phyloP scores from a whole-genome alignment of 1,139 yeast genomes.

The Nakaseomyces delphensis region DNA sequence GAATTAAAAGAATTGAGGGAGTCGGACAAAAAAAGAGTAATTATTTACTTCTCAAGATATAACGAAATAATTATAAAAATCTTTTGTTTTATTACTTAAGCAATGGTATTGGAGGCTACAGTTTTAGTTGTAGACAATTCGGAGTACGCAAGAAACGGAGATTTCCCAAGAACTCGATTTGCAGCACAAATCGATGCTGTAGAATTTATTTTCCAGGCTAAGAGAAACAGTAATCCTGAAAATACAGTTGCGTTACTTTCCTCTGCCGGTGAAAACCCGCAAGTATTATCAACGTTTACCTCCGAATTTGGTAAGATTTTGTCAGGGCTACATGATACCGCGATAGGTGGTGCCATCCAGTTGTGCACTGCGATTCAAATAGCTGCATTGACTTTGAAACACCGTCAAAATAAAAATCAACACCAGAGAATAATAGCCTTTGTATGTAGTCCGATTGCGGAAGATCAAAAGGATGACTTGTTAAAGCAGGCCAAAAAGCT shows the following conservation, averaged over 20 bases:
- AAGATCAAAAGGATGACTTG: constrained; percentile 55
- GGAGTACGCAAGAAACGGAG: constrained; percentile 93
- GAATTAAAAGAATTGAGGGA: too few species aligned
- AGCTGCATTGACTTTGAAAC: constrained; percentile 94
- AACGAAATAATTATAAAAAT: too few species aligned
- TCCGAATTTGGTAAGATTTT: constrained; percentile 80
- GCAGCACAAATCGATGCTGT: constrained; percentile 94
- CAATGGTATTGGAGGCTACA: constrained; percentile 91
- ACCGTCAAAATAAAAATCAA: constrained; percentile 90
- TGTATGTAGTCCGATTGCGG: constrained; percentile 73
- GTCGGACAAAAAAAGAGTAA: too few species aligned
- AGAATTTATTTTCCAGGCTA: constrained; percentile 76
- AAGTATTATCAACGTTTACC: constrained; percentile 80
- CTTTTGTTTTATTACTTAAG: constrained; percentile 12
- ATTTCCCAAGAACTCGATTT: constrained; percentile 78
- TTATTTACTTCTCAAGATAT: too few species aligned
- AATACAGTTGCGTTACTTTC: constrained; percentile 87
- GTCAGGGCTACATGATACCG: constrained; percentile 79
- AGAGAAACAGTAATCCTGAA: constrained; percentile 85
- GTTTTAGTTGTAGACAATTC: constrained; percentile 94
- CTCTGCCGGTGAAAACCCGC: constrained; percentile 78
- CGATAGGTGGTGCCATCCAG: constrained; percentile 61
- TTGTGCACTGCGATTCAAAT: constrained; percentile 84
- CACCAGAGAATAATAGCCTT: constrained; percentile 84
- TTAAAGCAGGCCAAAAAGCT: constrained; percentile 82